These are phyloP conservation scores for Wickerhamiella kurtzmanii DNA, from an alignment of 805 yeast genomes.

Conservation along the genomic window DNA sequence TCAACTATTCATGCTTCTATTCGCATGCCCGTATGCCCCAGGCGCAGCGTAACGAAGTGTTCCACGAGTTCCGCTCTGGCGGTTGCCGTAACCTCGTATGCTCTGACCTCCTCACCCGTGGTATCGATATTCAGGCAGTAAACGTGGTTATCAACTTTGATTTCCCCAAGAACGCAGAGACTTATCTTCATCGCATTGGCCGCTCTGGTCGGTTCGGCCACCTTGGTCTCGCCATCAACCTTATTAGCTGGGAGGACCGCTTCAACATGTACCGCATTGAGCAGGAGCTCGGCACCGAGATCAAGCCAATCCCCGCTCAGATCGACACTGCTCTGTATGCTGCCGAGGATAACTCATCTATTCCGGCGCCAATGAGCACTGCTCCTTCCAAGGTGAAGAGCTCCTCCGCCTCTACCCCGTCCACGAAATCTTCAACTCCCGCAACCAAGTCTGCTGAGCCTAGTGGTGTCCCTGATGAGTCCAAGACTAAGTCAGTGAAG, in stretches of 20 bases:
- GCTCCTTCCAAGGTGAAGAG: constrained; percentile 1
- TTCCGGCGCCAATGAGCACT: constrained; percentile 78
- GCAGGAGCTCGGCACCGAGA: constrained; percentile 94
- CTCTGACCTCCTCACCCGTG: constrained; percentile 91
- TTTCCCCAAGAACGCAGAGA: constrained; percentile 96
- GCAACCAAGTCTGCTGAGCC: not conserved
- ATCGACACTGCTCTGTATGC: constrained; percentile 85
- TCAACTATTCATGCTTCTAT: constrained; percentile 92
- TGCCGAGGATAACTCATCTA: constrained; percentile 48
- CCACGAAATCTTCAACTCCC: not conserved
- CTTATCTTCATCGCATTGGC: constrained; percentile 95
- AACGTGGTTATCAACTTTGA: constrained; percentile 96
- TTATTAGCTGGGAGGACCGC: constrained; percentile 94
- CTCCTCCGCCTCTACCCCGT: constrained; percentile 6
- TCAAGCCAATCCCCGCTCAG: constrained; percentile 88
- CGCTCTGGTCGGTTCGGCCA: constrained; percentile 99
- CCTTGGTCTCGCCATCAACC: constrained; percentile 90
- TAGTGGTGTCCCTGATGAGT: not conserved
- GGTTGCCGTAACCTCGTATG: constrained; percentile 94
- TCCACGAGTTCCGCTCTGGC: constrained; percentile 97
- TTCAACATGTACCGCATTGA: constrained; percentile 87
- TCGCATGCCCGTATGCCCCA: constrained; percentile 98
- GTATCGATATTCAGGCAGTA: constrained; percentile 98
- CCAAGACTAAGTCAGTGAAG: not conserved
- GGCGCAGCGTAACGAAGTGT: constrained; percentile 90